Evolutionary conservation across 306 rosid genomes (phyloP).

Genomic region (Fagus crenata): DNA sequence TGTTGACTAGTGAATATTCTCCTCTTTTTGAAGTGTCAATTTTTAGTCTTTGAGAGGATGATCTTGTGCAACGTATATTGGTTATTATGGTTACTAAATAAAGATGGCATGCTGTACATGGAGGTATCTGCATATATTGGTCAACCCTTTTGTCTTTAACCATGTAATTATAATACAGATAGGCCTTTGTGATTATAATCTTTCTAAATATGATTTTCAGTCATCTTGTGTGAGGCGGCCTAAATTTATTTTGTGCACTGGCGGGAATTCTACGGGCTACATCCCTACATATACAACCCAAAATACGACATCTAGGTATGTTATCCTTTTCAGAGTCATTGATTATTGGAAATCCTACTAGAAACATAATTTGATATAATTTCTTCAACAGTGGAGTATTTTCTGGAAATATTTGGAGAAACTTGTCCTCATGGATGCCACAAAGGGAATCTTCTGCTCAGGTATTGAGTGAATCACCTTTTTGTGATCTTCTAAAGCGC

Average conservation of each 20-base stretch:
- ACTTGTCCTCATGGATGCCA: conserved; percentile 80
- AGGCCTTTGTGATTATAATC: conserved; percentile 17
- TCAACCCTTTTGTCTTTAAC: conserved; percentile 1
- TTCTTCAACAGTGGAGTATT: conserved; percentile 65
- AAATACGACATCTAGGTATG: conserved; percentile 61
- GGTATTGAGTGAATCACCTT: conserved; percentile 46
- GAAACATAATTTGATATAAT: conserved; percentile 24
- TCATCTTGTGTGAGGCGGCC: conserved; percentile 89
- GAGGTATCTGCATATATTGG: conserved; percentile 5
- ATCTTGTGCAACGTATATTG: background rate
- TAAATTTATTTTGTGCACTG: conserved; percentile 91
- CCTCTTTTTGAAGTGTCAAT: background rate
- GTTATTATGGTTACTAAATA: conserved; percentile 8
- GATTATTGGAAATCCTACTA: conserved; percentile 3
- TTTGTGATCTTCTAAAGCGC: conserved; percentile 12
- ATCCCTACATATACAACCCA: conserved; percentile 81
- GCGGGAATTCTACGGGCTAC: conserved; percentile 71
- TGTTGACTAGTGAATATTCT: background rate
- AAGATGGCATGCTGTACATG: conserved; percentile 6
- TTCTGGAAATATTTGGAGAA: conserved; percentile 80
- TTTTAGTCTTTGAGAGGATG: background rate
- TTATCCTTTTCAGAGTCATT: conserved; percentile 22
- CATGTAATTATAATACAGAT: background rate
- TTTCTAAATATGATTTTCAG: conserved; percentile 43
- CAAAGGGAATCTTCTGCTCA: conserved; percentile 67